Conservation (phyloP, 1,139 yeast species). For the Diutina catenulata region DNA sequence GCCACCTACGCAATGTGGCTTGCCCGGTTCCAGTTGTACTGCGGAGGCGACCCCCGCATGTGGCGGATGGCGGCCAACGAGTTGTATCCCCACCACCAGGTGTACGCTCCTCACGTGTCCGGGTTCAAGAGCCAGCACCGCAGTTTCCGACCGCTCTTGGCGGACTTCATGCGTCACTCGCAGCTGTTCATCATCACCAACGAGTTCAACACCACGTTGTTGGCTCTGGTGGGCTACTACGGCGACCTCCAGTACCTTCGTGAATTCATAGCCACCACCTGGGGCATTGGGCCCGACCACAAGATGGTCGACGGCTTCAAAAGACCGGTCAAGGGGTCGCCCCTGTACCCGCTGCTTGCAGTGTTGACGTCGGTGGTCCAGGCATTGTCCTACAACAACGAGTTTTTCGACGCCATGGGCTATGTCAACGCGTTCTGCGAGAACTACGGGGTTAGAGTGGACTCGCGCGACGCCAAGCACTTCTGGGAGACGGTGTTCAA, state of each 20-base stretch:
- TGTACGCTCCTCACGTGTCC: no score
- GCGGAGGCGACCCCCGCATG: constrained; percentile 4
- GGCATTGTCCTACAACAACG: background rate
- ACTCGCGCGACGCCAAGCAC: background rate
- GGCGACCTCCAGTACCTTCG: background rate
- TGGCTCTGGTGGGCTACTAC: constrained; percentile 3
- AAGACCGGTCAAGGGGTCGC: background rate
- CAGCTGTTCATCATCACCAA: background rate
- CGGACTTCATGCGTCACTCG: background rate
- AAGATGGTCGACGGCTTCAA: background rate
- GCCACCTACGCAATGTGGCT: constrained; percentile 1
- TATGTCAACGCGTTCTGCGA: constrained; percentile 2
- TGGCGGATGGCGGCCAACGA: background rate
- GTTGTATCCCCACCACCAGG: constrained; percentile 1
- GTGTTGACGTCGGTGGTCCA: background rate
- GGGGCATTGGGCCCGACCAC: background rate
- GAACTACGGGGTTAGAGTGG: background rate
- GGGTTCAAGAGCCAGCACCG: constrained; percentile 1
- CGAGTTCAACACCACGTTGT: background rate
- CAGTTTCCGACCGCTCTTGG: background rate
- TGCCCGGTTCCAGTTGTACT: background rate
- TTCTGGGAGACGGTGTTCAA: background rate
- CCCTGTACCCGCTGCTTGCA: background rate
- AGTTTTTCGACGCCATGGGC: constrained; percentile 2
- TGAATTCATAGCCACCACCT: background rate